These are phyloP conservation scores for Keithomyces neogunnii DNA, from an alignment of 2,329 filamentous ascomycete species.

Conservation along the genomic window DNA sequence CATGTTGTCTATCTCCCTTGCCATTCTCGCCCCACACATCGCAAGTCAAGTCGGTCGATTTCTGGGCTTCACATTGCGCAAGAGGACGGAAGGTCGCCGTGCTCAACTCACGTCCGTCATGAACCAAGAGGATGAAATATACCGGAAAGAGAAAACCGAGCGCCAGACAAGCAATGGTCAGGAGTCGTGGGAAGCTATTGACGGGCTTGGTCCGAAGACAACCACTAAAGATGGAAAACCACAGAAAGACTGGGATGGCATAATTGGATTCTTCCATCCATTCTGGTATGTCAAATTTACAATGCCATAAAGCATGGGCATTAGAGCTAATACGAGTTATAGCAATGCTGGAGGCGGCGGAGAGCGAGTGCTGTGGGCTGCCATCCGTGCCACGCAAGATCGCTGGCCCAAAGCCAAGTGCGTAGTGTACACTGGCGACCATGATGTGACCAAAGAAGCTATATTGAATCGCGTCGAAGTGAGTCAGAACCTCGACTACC, in stretches of 20 bases:
- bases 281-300: constrained; percentile 61
- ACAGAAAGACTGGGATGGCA: constrained; percentile 62
- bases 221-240: constrained; percentile 24
- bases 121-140: constrained; percentile 35
- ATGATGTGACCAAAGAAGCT: constrained; percentile 71
- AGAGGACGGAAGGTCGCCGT: constrained; percentile 54
- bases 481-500: constrained; percentile 11
- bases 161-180: constrained; percentile 39
- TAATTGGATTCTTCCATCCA: constrained; percentile 95
- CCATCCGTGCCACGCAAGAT: constrained; percentile 81
- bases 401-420: constrained; percentile 84
- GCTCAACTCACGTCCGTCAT: constrained; percentile 47
- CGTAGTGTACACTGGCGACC: constrained; percentile 91
- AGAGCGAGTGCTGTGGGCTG: constrained; percentile 93
- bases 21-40: constrained; percentile 19
- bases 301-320: not conserved
- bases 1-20: constrained; percentile 12
- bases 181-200: constrained; percentile 60
- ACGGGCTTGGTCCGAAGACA: constrained; percentile 45
- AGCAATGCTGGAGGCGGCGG: constrained; percentile 95
- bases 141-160: constrained; percentile 22
- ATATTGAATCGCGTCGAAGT: constrained; percentile 75
- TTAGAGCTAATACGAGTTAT: constrained; percentile 3
- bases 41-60: constrained; percentile 27
- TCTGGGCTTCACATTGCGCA: constrained; percentile 53